Evolutionary conservation across 2,329 filamentous ascomycete species (phyloP), one percentile per base, ranked within the genome.

Genomic region (Aspergillus quadrilineatus): DNA sequence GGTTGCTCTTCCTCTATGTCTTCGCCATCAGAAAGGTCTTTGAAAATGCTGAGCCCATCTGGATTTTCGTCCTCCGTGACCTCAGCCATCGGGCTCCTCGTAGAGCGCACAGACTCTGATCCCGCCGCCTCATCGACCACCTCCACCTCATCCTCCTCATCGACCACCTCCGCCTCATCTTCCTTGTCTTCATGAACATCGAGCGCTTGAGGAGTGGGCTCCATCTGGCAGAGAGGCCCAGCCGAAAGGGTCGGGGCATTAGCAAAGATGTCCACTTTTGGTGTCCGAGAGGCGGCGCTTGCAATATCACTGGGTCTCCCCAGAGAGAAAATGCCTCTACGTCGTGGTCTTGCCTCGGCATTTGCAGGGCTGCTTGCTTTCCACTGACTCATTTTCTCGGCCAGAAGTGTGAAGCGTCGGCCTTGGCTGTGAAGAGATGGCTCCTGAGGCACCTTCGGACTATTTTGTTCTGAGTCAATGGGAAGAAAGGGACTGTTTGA

Each of bases 341-440:
- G 67, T 60, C 62, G 71, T 34, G 61, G 64, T 22, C 43, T 64
- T 52, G 59, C 65, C 67, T 64, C 60, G 64, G 54, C 53, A 48
- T 70, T 69, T 60, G 82, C 66, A 2, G 85, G 84, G 60, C 83
- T 88, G 26, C 78, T 78, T 1, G 86, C 79, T 60, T 81, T 80
- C 88, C 88, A 90, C 26, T 80, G 78, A 57, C 77, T 80, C 4
- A 90, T 74, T 64, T 87, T 82, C 37, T 81, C 76, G 4, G 84
- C 84, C 37, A 90, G 74, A 26, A 86, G 84, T 1, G 85, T 88
- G 60, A 89, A 87, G 1, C 85, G 85, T 50, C 83, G 67, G 15
- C 75, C 73, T 30, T 53, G 60, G 41, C 59, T 65, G 45, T 59
- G 54, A 22, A 57, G 44, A 30, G 68, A 59, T 34, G 60, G 55